Percentiles rank a stretch among this genome's conserved stretches.
Conservation (phyloP, 352 stramenopile genomes). For the Saprolegnia parasitica region DNA sequence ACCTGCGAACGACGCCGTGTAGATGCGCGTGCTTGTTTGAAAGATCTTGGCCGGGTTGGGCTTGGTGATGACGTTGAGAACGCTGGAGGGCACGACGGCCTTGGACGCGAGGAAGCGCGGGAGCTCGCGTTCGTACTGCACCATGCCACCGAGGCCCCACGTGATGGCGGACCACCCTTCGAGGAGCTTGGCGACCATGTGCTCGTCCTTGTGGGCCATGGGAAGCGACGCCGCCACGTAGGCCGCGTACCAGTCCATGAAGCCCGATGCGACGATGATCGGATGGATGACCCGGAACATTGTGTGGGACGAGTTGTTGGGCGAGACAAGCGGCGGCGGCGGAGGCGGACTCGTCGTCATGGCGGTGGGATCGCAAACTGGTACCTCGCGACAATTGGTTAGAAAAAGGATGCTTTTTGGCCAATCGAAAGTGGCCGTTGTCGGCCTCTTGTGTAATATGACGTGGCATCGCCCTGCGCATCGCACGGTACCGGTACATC, state of each 20-base stretch:
- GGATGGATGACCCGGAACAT: conserved; percentile 24
- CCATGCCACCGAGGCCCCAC: conserved; percentile 22
- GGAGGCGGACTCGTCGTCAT: background rate
- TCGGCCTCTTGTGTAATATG: too few species aligned
- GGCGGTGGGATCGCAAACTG: background rate
- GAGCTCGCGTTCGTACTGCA: conserved; percentile 25
- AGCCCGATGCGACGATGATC: conserved; percentile 13
- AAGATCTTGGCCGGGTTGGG: conserved; percentile 15
- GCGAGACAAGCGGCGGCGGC: background rate
- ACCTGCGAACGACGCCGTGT: conserved; percentile 13
- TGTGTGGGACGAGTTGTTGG: conserved; percentile 16
- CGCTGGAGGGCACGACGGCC: background rate
- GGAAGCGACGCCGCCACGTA: conserved; percentile 11
- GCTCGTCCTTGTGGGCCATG: conserved; percentile 6
- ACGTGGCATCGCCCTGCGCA: too few species aligned
- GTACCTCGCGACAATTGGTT: background rate
- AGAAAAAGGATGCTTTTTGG: background rate
- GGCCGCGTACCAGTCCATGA: conserved; percentile 19
- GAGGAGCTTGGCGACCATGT: conserved; percentile 22
- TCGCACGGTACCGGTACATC: too few species aligned
- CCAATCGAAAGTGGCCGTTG: background rate
- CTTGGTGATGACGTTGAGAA: conserved; percentile 11
- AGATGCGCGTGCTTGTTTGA: conserved; percentile 17
- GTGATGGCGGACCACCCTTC: conserved; percentile 17
- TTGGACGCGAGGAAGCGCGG: conserved; percentile 10